Evolutionary conservation across 2,329 filamentous ascomycete species (phyloP).

Genomic region (Pseudocercospora eumusae): DNA sequence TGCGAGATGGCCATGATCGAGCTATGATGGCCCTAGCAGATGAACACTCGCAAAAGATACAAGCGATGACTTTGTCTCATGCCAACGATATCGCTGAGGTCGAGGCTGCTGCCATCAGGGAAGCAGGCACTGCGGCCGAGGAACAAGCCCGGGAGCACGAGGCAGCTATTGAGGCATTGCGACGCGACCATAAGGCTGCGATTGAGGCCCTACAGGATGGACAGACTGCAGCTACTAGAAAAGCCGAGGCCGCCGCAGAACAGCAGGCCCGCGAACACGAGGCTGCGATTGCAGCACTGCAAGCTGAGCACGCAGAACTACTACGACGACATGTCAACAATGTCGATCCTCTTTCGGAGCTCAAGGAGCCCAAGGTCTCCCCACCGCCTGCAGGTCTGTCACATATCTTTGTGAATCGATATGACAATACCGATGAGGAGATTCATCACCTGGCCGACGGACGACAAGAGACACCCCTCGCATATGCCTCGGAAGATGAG

Average conservation of each 20-base stretch:
- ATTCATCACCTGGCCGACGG: not conserved
- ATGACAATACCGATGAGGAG: conserved; percentile 8
- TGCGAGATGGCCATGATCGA: conserved; percentile 19
- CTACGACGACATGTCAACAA: conserved; percentile 10
- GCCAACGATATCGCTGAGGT: conserved; percentile 24
- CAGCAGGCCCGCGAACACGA: conserved; percentile 16
- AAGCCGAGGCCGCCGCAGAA: conserved; percentile 11
- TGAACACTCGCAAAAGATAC: conserved; percentile 25
- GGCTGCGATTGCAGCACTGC: conserved; percentile 16
- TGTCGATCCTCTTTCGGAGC: not conserved
- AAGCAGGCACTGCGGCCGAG: conserved; percentile 20
- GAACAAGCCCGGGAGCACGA: conserved; percentile 22
- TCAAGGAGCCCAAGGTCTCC: conserved; percentile 3
- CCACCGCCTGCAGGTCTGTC: conserved; percentile 23
- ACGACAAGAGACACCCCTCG: conserved; percentile 24
- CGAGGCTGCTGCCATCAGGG: conserved; percentile 24
- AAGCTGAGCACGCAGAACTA: conserved; percentile 16
- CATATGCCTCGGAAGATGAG: conserved; percentile 28
- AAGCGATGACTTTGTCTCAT: conserved; percentile 17
- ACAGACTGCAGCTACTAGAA: conserved; percentile 11
- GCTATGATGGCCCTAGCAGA: conserved; percentile 15
- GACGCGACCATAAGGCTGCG: conserved; percentile 17
- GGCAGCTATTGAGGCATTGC: conserved; percentile 18
- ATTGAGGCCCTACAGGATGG: conserved; percentile 19
- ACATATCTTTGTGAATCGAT: conserved; percentile 29